Evolutionary conservation across 2,329 filamentous ascomycete species (phyloP).

Genomic region (Colletotrichum euphorbiae): DNA sequence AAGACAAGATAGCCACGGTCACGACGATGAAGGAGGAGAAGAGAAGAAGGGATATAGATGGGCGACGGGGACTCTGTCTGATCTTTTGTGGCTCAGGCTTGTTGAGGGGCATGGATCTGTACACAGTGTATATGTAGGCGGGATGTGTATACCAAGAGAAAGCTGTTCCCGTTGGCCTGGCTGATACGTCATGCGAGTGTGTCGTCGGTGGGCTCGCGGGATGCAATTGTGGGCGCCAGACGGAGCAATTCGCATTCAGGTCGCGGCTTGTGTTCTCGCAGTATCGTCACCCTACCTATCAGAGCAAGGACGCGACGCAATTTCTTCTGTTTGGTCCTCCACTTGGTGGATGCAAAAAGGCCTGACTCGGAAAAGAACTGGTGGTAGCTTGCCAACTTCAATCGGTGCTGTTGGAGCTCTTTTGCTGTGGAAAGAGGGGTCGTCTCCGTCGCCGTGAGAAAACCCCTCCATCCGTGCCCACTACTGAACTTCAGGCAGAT

Average conservation of each 20-base stretch:
- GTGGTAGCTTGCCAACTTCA: background rate
- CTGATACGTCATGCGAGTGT: constrained; percentile 36
- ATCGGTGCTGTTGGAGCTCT: background rate
- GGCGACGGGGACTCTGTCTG: constrained; percentile 20
- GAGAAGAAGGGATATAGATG: constrained; percentile 26
- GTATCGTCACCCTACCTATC: constrained; percentile 2
- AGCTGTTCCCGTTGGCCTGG: constrained; percentile 10
- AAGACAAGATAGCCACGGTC: constrained; percentile 40
- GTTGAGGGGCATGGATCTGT: constrained; percentile 33
- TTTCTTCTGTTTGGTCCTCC: constrained; percentile 12
- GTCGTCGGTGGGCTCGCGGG: constrained; percentile 9
- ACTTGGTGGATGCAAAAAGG: constrained; percentile 27
- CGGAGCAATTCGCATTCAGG: constrained; percentile 2
- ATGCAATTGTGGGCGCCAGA: constrained; percentile 25
- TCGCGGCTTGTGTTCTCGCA: no score
- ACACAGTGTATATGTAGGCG: background rate
- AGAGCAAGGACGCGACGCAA: background rate
- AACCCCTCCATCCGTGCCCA: constrained; percentile 18
- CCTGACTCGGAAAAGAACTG: constrained; percentile 17
- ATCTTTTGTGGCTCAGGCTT: constrained; percentile 22
- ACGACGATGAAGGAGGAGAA: constrained; percentile 34
- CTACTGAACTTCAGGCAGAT: background rate
- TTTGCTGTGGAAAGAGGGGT: constrained; percentile 13
- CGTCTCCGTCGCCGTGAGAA: background rate
- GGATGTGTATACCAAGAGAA: background rate